These are phyloP conservation scores for Ophiocordyceps camponoti-floridani DNA, from an alignment of 2,329 filamentous ascomycete genomes.

Conservation along the genomic window DNA sequence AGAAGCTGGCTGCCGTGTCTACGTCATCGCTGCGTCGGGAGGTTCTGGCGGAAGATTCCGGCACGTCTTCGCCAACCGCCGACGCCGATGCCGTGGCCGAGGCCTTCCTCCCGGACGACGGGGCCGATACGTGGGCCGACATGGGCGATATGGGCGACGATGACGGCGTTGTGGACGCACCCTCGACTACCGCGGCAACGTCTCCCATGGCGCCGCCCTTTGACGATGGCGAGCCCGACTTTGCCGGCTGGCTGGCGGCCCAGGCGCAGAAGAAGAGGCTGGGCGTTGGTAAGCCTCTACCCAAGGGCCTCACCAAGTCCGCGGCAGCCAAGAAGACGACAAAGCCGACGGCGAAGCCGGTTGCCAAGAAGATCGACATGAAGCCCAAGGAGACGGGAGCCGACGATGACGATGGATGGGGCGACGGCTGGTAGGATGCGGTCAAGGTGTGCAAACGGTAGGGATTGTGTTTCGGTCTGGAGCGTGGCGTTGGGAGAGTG, in stretches of 20 bases:
- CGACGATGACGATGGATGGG: conserved; percentile 44
- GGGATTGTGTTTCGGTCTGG: background rate
- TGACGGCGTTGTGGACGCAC: conserved; percentile 19
- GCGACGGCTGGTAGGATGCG: conserved; percentile 38
- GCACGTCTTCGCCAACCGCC: conserved; percentile 27
- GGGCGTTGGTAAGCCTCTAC: conserved; percentile 41
- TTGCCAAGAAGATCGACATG: conserved; percentile 50
- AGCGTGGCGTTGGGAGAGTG: background rate
- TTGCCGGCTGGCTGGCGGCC: conserved; percentile 85
- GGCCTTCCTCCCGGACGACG: conserved; percentile 40
- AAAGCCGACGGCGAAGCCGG: conserved; percentile 25
- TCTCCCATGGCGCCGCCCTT: conserved; percentile 32
- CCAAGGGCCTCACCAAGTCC: conserved; percentile 65
- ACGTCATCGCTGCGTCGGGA: conserved; percentile 43
- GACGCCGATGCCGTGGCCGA: conserved; percentile 23
- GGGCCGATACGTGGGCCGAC: conserved; percentile 60
- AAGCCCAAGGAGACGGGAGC: conserved; percentile 42
- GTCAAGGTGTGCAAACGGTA: background rate
- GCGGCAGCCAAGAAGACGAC: conserved; percentile 20
- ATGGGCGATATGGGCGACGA: conserved; percentile 44
- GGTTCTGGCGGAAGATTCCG: conserved; percentile 29
- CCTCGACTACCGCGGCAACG: conserved; percentile 11
- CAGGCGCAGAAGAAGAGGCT: conserved; percentile 57
- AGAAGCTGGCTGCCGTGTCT: conserved; percentile 25
- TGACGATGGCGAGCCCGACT: conserved; percentile 84